These are phyloP conservation scores for Umbelopsis ramanniana DNA, from an alignment of 192 early-diverging fungal genomes.

Conservation along the genomic window DNA sequence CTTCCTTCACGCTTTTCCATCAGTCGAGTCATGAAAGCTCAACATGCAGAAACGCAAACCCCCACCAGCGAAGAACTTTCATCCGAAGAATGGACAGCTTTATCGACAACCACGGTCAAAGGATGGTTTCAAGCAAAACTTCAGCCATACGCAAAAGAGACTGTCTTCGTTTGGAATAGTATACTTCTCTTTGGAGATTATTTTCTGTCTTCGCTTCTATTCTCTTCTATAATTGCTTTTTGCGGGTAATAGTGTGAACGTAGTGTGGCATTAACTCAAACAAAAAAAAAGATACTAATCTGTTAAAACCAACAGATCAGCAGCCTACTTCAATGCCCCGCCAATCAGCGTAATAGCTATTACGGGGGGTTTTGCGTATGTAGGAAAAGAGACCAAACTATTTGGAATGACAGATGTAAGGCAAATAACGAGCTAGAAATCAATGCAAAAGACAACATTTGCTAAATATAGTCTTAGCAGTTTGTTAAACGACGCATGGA, in stretches of 20 bases:
- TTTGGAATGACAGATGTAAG: slow-evolving; percentile 9
- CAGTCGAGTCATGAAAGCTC: background rate
- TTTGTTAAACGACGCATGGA: slow-evolving; percentile 1
- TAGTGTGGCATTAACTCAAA: too few relatives aligned
- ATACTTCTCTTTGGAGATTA: slow-evolving; percentile 9
- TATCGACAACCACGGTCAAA: background rate
- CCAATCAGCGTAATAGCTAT: background rate
- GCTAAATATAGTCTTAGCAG: background rate
- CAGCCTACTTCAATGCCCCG: background rate
- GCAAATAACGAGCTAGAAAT: background rate
- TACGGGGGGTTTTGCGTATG: background rate
- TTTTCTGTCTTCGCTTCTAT: background rate
- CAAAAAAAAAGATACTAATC: background rate
- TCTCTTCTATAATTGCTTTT: background rate
- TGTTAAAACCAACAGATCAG: background rate
- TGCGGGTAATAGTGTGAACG: background rate
- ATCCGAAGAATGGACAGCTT: background rate
- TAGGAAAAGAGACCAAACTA: background rate
- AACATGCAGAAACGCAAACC: slow-evolving; percentile 11
- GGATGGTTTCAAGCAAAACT: slow-evolving; percentile 1
- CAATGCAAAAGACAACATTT: background rate
- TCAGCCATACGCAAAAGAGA: background rate
- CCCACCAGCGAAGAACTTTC: background rate
- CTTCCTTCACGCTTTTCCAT: slow-evolving; percentile 6
- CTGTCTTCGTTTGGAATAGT: slow-evolving; percentile 11